Percentiles rank a stretch among this genome's conserved stretches.
Conservation (phyloP, 2,329 filamentous ascomycete species). For the Sordariomycetes sp. region DNA sequence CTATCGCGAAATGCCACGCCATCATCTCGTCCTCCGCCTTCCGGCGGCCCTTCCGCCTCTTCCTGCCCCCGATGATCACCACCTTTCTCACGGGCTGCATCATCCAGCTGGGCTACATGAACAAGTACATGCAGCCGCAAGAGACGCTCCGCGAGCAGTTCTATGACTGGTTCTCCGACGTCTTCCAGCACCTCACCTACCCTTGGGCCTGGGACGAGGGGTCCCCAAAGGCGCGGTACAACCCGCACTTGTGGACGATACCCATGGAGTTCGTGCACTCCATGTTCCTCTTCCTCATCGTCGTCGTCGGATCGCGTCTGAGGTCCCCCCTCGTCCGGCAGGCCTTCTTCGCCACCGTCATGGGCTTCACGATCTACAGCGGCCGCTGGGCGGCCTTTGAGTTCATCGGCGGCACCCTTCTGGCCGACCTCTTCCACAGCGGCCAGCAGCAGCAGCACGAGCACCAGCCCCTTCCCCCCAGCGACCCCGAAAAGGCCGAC, state of each 20-base stretch:
- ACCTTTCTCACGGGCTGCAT: constrained; percentile 32
- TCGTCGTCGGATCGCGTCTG: constrained; percentile 34
- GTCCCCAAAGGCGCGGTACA: constrained; percentile 23
- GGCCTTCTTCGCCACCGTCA: constrained; percentile 23
- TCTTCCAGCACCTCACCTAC: constrained; percentile 8
- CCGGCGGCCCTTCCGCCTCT: constrained; percentile 36
- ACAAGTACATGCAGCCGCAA: constrained; percentile 30
- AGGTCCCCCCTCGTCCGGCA: constrained; percentile 25
- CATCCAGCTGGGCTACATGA: constrained; percentile 31
- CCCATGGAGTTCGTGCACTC: constrained; percentile 47
- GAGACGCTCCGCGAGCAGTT: constrained; percentile 24
- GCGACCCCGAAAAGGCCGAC: constrained; percentile 23
- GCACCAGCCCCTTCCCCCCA: background rate
- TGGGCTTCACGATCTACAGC: constrained; percentile 21
- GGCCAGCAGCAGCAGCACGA: constrained; percentile 5
- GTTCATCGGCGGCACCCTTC: constrained; percentile 38
- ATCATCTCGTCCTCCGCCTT: constrained; percentile 37
- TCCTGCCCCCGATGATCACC: constrained; percentile 34
- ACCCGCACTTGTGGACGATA: constrained; percentile 50
- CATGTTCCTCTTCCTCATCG: constrained; percentile 39
- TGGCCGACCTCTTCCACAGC: constrained; percentile 41
- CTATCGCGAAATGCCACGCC: constrained; percentile 23
- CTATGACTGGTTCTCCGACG: constrained; percentile 27
- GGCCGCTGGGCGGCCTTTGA: constrained; percentile 8
- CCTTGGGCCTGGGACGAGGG: constrained; percentile 9